These are phyloP conservation scores for Pouteria glomerata DNA, from an alignment of 148 eudicot species.

Conservation along the genomic window DNA sequence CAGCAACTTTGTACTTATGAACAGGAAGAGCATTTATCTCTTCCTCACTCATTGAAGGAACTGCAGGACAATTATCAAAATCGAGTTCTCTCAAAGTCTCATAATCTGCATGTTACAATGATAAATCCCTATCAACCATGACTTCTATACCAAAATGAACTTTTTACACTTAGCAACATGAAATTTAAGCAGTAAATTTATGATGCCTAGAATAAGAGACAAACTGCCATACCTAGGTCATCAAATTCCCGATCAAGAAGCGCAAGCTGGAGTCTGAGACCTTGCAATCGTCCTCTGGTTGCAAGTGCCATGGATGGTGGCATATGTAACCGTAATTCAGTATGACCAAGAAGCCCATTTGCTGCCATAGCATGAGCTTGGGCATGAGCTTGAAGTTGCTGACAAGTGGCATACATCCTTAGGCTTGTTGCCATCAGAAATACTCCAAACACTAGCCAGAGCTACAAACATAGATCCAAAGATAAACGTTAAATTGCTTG, in stretches of 20 bases:
- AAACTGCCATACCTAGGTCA: conserved; percentile 56
- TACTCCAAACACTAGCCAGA: conserved; percentile 92
- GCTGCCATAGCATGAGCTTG: conserved; percentile 98
- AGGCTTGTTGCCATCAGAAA: conserved; percentile 89
- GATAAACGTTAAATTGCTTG: conserved; percentile 10
- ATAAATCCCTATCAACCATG: too few relatives aligned
- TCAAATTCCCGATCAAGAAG: conserved; percentile 96
- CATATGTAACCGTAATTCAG: conserved; percentile 84
- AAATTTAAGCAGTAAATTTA: neutral
- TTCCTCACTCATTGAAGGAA: conserved; percentile 83
- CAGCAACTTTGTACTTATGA: conserved; percentile 63
- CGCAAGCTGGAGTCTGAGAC: conserved; percentile 94
- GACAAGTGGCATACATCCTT: conserved; percentile 96
- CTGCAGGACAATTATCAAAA: conserved; percentile 65
- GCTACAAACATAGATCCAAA: conserved; percentile 33
- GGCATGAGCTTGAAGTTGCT: conserved; percentile 97
- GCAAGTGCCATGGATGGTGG: conserved; percentile 90
- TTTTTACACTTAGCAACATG: neutral
- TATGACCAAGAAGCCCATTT: conserved; percentile 87
- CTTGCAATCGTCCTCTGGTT: conserved; percentile 81
- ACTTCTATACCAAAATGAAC: neutral
- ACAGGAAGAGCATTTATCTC: conserved; percentile 89
- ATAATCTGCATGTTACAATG: conserved; percentile 48
- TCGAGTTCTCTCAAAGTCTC: conserved; percentile 87
- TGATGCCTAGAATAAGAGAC: neutral